Conservation (phyloP, 2,329 filamentous ascomycete species). For the Apiospora phragmitis region DNA sequence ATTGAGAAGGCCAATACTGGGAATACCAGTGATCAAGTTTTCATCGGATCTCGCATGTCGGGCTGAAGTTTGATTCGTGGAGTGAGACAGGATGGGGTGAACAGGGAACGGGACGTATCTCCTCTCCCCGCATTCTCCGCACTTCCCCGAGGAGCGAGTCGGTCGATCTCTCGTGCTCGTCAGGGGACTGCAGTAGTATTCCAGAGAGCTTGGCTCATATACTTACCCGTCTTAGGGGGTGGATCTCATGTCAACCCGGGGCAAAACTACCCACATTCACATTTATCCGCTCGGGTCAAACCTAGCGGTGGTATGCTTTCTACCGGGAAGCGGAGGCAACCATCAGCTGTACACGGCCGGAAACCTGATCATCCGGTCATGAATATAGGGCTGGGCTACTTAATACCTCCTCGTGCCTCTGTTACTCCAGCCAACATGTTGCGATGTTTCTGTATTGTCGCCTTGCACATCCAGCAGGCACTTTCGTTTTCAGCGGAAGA, state of each 20-base stretch:
- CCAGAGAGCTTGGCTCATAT: neutral
- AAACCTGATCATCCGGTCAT: too few species aligned
- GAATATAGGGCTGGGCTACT: neutral
- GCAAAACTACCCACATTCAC: neutral
- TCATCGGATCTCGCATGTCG: neutral
- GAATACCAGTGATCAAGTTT: neutral
- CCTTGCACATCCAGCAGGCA: neutral
- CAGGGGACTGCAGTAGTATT: neutral
- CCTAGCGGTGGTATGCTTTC: neutral
- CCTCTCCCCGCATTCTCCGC: neutral
- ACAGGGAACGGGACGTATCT: neutral
- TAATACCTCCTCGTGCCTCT: neutral
- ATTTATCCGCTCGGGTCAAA: neutral
- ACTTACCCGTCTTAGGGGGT: neutral
- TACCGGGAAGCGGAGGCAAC: neutral
- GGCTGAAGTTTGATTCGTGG: neutral
- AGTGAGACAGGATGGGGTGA: neutral
- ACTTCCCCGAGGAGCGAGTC: neutral
- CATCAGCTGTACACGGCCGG: neutral
- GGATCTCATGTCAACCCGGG: neutral
- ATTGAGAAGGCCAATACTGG: neutral
- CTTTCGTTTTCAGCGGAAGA: neutral
- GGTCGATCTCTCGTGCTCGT: neutral
- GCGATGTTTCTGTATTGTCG: neutral
- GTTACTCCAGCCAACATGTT: neutral